Conservation (phyloP, 768 basidiomycete genomes). For the Mycena filopes region DNA sequence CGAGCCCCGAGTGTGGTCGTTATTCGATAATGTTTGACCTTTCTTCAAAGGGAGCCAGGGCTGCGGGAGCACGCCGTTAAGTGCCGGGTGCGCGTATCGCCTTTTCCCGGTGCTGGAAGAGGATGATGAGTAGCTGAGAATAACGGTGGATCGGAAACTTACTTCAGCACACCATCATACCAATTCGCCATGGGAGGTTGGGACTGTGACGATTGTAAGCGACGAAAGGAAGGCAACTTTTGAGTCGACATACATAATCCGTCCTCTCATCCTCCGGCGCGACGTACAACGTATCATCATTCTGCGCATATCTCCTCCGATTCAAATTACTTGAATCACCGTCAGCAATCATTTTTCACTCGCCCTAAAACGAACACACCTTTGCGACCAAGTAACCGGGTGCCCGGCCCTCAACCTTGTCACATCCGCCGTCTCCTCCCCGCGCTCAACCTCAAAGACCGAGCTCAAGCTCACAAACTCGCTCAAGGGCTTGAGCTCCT, state of each 20-base stretch:
- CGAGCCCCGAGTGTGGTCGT: conserved; percentile 47
- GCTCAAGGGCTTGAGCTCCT: conserved; percentile 76
- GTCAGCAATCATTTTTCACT: neutral
- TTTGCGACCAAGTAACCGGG: conserved; percentile 90
- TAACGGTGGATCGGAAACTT: conserved; percentile 31
- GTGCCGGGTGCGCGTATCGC: conserved; percentile 94
- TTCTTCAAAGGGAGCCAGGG: conserved; percentile 96
- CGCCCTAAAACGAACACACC: conserved; percentile 54
- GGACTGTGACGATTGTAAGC: conserved; percentile 60
- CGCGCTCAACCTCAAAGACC: conserved; percentile 89
- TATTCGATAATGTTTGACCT: conserved; percentile 79
- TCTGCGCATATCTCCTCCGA: conserved; percentile 88
- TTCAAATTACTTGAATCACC: conserved; percentile 76
- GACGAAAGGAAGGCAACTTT: neutral
- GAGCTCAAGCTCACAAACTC: conserved; percentile 88
- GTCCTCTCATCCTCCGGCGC: conserved; percentile 94
- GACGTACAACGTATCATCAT: conserved; percentile 94
- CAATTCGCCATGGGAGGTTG: conserved; percentile 98
- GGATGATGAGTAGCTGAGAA: conserved; percentile 16
- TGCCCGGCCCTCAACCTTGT: conserved; percentile 80
- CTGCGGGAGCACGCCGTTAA: conserved; percentile 91
- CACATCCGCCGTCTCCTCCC: conserved; percentile 87
- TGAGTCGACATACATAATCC: conserved; percentile 71
- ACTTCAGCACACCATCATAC: conserved; percentile 95
- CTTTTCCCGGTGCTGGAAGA: conserved; percentile 85